Base-by-base conservation (phyloP, 2,329 filamentous ascomycete genomes). In the Penicillium sclerotigenum region DNA sequence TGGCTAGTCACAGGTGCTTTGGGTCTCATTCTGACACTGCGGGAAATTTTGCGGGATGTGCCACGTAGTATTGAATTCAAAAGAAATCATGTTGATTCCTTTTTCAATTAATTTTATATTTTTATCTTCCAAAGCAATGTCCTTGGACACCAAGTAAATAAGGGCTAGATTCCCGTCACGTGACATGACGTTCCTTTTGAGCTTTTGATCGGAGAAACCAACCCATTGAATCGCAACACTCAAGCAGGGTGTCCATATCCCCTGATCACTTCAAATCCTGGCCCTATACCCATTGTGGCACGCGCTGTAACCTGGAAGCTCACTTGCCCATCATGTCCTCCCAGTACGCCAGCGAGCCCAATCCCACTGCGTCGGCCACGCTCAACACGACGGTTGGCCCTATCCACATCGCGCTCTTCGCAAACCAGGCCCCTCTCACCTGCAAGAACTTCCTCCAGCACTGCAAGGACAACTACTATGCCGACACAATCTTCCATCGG, bases 391-490 rank as follows among this genome's bases (percentile, higher is more conserved):
- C 90, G 7, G 81, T 87, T 43, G 94, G 94, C 74, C 92, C 96
- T 68, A 83, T 99, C 56, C 87, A 89, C 36, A 83, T 99, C 75
- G 91, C 96, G 74, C 86, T 99, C 55, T 99, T 96, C 80, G 92
- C 92, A 18, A 94, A 94, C 71, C 94, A 99, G 75, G 89, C 90
- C 0, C 94, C 94, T 9, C 81, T 97, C 59, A 89, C 94, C 26
- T 91, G 88, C 70, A 91, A 93, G 65, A 97, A 97, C 78, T 99
- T 99, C 75, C 83, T 99, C 36, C 94, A 99, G 74, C 88, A 92
- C 69, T 94, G 90, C 71, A 83, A 97, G 64, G 92, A 99, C 71
- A 91, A 91, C 65, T 97, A 97, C 79, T 99, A 97, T 79, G 87
- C 91, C 67, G 87, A 88, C 70, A 97, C 92, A 0, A 87, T 94